Percentiles rank a stretch among this genome's conserved stretches.
These are phyloP conservation scores for Chaetomium sp. DNA, from an alignment of 2,329 filamentous ascomycete genomes.

Conservation along the genomic window DNA sequence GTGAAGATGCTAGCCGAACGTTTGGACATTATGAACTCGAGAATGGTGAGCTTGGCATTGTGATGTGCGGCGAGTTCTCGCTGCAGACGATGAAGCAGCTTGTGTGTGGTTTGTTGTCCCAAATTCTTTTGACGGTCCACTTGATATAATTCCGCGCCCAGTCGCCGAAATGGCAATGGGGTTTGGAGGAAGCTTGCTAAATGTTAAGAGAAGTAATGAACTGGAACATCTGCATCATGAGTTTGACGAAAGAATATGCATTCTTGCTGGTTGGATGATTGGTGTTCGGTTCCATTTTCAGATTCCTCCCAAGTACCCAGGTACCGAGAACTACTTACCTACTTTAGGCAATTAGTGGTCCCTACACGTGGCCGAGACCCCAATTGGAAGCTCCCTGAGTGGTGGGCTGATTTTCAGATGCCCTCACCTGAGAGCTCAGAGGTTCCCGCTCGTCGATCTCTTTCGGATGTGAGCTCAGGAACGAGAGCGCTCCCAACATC, in stretches of 20 bases:
- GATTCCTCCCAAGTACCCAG: no score
- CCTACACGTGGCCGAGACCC: not conserved
- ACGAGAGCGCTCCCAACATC: constrained; percentile 14
- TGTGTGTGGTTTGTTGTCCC: not conserved
- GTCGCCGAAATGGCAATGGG: not conserved
- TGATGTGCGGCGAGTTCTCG: not conserved
- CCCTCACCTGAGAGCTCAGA: not conserved
- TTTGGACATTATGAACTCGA: not conserved
- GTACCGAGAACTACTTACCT: no score
- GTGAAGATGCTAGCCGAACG: not conserved
- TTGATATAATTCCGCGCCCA: not conserved
- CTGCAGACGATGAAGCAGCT: not conserved
- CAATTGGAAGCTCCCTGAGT: constrained; percentile 10
- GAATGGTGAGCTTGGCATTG: not conserved
- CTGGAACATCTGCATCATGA: not conserved
- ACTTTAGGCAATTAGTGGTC: not conserved
- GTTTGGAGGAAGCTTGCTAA: not conserved
- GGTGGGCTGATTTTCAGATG: constrained; percentile 30
- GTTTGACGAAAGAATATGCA: not conserved
- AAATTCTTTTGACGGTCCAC: not conserved
- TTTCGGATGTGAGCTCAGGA: constrained; percentile 21
- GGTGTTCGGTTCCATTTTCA: not conserved
- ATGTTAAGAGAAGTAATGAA: not conserved
- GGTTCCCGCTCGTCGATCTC: not conserved
- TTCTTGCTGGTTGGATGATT: not conserved